phyloP scores from a whole-genome alignment of 345 rosid species.

The Eutrema yunnanense region DNA sequence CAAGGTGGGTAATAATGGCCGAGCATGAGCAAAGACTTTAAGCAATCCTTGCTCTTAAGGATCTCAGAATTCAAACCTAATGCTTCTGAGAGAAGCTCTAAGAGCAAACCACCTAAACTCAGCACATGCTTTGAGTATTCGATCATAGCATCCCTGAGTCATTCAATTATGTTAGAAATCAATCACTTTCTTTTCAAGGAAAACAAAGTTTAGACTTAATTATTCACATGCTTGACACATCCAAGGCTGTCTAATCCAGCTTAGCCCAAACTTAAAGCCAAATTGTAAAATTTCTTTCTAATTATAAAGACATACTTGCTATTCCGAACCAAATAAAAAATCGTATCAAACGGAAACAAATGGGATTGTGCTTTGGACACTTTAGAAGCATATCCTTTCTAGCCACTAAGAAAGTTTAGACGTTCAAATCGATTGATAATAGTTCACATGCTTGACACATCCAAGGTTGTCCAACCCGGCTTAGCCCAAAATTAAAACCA shows the following conservation, averaged over 20 bases:
- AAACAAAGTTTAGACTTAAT: not conserved
- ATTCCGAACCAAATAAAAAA: not conserved
- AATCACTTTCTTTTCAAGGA: not conserved
- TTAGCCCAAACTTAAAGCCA: not conserved
- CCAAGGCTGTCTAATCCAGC: not conserved
- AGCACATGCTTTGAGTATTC: constrained; percentile 35
- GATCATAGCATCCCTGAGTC: constrained; percentile 30
- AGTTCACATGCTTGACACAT: not conserved
- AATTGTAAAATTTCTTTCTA: not conserved
- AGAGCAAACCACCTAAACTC: constrained; percentile 29
- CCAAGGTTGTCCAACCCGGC: not conserved
- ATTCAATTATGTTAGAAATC: not conserved
- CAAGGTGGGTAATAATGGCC: constrained; percentile 43
- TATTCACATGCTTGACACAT: not conserved
- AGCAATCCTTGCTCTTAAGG: constrained; percentile 28
- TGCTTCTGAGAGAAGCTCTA: constrained; percentile 38
- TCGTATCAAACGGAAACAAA: not conserved
- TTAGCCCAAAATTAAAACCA: not conserved
- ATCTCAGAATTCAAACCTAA: constrained; percentile 29
- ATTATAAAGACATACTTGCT: not conserved
- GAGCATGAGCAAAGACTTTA: constrained; percentile 16
- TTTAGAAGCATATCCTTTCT: not conserved
- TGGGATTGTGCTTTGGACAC: not conserved
- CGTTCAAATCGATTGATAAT: not conserved
- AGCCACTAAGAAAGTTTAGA: not conserved